Evolutionary conservation across 306 rosid species (phyloP).

Genomic region (Gastrolobium villosum): DNA sequence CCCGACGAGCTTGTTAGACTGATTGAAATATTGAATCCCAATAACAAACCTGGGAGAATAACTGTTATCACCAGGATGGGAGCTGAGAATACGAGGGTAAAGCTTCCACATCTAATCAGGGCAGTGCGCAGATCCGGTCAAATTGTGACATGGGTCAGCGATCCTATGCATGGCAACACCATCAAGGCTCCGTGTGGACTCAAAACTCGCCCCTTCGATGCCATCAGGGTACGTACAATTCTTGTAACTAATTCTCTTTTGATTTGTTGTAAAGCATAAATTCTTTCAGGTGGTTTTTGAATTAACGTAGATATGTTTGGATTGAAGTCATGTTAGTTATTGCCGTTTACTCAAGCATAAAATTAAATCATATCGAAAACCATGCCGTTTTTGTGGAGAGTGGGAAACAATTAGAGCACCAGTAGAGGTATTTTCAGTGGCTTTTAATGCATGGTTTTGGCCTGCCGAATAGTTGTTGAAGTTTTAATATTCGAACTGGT

Average conservation of each 20-base stretch:
- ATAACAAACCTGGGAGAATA: slow-evolving; percentile 83
- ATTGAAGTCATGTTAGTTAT: not conserved
- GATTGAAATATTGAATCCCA: slow-evolving; percentile 80
- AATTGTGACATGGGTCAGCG: slow-evolving; percentile 88
- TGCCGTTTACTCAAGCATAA: not conserved
- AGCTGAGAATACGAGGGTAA: slow-evolving; percentile 89
- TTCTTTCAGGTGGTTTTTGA: not conserved
- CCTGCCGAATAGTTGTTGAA: slow-evolving; percentile 25
- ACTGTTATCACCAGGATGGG: slow-evolving; percentile 88
- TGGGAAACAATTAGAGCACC: not conserved
- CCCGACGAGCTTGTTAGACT: slow-evolving; percentile 81
- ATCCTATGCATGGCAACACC: slow-evolving; percentile 96
- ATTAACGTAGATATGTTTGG: not conserved
- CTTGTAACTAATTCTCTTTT: slow-evolving; percentile 22
- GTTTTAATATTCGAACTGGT: slow-evolving; percentile 2
- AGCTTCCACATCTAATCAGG: slow-evolving; percentile 88
- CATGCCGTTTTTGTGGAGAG: not conserved
- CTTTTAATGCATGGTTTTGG: slow-evolving; percentile 4
- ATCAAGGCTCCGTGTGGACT: slow-evolving; percentile 89
- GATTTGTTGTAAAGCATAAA: not conserved
- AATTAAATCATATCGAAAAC: not conserved
- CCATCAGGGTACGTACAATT: slow-evolving; percentile 65
- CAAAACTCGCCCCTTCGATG: slow-evolving; percentile 89
- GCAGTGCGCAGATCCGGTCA: slow-evolving; percentile 80
- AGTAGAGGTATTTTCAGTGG: not conserved